Conservation (phyloP, 2,329 filamentous ascomycete genomes). For the Neonectria sp. region DNA sequence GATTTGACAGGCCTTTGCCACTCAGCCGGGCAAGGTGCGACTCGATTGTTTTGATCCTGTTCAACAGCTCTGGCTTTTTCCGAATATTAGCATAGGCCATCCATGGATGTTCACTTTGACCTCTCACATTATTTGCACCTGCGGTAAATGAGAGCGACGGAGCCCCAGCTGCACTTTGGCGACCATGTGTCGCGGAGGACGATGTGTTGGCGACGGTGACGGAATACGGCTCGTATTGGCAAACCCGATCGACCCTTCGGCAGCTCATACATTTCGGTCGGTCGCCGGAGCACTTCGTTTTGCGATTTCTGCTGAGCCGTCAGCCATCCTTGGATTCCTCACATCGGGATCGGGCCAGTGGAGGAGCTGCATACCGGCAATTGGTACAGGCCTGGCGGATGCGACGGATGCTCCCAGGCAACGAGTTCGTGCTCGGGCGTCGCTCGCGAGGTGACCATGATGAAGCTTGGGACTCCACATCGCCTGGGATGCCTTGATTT, state of each 20-base stretch:
- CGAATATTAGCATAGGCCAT: background rate
- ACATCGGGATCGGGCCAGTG: background rate
- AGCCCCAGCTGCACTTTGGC: conserved; percentile 1
- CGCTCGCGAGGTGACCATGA: background rate
- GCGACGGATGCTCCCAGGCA: conserved; percentile 21
- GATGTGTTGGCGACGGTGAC: background rate
- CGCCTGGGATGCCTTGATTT: background rate
- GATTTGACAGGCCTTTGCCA: conserved; percentile 1
- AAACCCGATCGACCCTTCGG: conserved; percentile 21
- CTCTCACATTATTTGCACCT: conserved; percentile 14
- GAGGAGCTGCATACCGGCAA: conserved; percentile 20
- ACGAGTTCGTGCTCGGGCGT: background rate
- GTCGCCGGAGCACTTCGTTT: conserved; percentile 34
- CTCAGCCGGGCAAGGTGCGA: conserved; percentile 27
- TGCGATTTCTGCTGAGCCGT: conserved; percentile 21
- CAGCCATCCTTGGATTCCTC: background rate
- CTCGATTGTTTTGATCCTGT: conserved; percentile 28
- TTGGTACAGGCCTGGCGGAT: conserved; percentile 34
- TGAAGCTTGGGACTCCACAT: background rate
- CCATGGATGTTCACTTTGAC: background rate
- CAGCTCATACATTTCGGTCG: conserved; percentile 30
- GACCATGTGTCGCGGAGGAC: conserved; percentile 10
- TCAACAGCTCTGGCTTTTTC: conserved; percentile 23
- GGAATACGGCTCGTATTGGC: conserved; percentile 31
- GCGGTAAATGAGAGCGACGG: background rate